Percentiles rank a stretch among this genome's conserved stretches.
These are phyloP conservation scores for Ilex asprella DNA, from an alignment of 257 asterid genomes.

Conservation along the genomic window DNA sequence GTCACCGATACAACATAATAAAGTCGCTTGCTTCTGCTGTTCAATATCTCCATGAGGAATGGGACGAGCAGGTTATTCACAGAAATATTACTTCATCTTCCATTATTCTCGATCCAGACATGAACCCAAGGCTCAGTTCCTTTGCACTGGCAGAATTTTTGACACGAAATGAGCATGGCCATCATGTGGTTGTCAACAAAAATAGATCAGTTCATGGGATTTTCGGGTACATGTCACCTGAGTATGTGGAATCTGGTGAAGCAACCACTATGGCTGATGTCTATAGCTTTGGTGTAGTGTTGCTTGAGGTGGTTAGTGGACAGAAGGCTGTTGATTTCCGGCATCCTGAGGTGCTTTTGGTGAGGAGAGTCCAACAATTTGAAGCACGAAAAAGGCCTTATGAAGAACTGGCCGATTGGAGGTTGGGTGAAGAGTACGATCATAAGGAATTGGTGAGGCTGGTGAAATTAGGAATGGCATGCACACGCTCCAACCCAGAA, in stretches of 20 bases:
- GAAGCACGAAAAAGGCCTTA: constrained; percentile 38
- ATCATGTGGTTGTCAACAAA: constrained; percentile 51
- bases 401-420: constrained; percentile 58
- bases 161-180: constrained; percentile 62
- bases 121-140: constrained; percentile 83
- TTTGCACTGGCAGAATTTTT: constrained; percentile 88
- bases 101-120: constrained; percentile 55
- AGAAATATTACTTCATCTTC: constrained; percentile 87
- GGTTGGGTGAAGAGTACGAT: constrained; percentile 54
- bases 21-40: constrained; percentile 82
- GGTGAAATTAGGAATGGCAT: constrained; percentile 64
- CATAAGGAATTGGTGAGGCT: constrained; percentile 54
- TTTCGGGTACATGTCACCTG: constrained; percentile 84
- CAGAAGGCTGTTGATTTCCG: constrained; percentile 78
- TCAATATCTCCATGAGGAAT: constrained; percentile 85
- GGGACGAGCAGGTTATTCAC: constrained; percentile 96
- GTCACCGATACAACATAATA: constrained; percentile 56
- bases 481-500: constrained; percentile 60
- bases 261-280: constrained; percentile 87
- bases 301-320: constrained; percentile 78
- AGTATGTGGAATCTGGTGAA: constrained; percentile 65
- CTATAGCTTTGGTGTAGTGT: constrained; percentile 80
- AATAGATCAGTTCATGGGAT: constrained; percentile 62
- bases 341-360: constrained; percentile 48
- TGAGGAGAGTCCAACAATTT: constrained; percentile 44